phyloP scores from a whole-genome alignment of 257 asterid species.

The Euphrasia confusa region DNA sequence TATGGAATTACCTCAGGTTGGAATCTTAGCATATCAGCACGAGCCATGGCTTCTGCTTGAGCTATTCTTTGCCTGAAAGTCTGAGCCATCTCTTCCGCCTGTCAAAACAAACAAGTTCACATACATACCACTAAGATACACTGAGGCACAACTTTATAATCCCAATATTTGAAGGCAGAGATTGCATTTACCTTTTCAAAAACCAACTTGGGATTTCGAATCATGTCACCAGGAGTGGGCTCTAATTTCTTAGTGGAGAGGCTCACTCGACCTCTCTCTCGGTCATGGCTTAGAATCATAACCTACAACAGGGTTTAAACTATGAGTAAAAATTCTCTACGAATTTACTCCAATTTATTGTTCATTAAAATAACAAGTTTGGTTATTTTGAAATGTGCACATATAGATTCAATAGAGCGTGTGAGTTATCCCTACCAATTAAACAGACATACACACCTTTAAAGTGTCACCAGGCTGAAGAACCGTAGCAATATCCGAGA shows the following conservation, averaged over 20 bases:
- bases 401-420: not conserved
- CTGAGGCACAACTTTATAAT: not conserved
- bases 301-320: conserved; percentile 45
- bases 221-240: conserved; percentile 99
- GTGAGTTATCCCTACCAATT: not conserved
- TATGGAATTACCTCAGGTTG: conserved; percentile 79
- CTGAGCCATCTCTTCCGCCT: conserved; percentile 99
- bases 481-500: conserved; percentile 80
- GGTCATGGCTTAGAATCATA: conserved; percentile 97
- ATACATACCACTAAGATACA: not conserved
- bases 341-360: not conserved
- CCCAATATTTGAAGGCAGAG: not conserved
- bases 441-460: conserved; percentile 47
- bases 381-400: not conserved
- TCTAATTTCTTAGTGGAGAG: conserved; percentile 95
- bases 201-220: conserved; percentile 89
- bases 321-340: conserved; percentile 16
- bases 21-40: conserved; percentile 96
- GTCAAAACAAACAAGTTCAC: conserved; percentile 21
- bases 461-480: conserved; percentile 94
- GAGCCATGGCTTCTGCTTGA: conserved; percentile 99
- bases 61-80: conserved; percentile 99
- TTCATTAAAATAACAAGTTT: not conserved
- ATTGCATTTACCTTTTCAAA: conserved; percentile 66
- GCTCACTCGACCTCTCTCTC: conserved; percentile 96